Percentiles rank a stretch among this genome's conserved stretches.
phyloP scores from a whole-genome alignment of 2,329 filamentous ascomycete genomes.

The Aspergillus fijiensis region DNA sequence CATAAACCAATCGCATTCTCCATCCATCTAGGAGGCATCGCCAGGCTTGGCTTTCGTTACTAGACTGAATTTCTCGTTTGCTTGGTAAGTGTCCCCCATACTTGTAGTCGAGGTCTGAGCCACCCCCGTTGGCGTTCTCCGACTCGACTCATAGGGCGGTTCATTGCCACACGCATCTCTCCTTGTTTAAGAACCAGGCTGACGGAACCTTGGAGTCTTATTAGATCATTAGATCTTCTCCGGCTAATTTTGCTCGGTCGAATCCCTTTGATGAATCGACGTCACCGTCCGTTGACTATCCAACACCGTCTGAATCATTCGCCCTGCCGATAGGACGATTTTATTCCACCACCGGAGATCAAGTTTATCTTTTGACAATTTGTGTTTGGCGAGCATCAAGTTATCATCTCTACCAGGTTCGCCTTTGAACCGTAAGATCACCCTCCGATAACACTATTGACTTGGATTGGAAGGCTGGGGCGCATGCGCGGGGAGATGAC shows the following conservation, averaged over 20 bases:
- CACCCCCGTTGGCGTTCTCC: background rate
- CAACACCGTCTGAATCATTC: background rate
- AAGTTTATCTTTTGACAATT: background rate
- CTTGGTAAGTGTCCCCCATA: slow-evolving; percentile 3
- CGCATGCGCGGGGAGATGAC: slow-evolving; percentile 45
- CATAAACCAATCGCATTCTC: slow-evolving; percentile 4
- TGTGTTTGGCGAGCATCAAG: background rate
- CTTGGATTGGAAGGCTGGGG: slow-evolving; percentile 14
- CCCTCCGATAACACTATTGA: slow-evolving; percentile 14
- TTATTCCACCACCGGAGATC: background rate
- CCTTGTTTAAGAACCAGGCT: background rate
- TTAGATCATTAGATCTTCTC: background rate
- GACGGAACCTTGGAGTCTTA: background rate
- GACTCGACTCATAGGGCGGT: slow-evolving; percentile 1
- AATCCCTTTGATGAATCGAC: slow-evolving; percentile 4
- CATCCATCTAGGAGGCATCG: background rate
- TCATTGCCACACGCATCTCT: background rate
- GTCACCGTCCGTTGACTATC: background rate
- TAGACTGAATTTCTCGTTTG: background rate
- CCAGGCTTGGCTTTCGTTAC: background rate
- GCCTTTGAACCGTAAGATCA: slow-evolving; percentile 22
- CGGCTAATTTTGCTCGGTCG: background rate
- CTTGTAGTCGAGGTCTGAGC: slow-evolving; percentile 6
- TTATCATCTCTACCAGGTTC: slow-evolving; percentile 4
- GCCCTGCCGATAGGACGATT: background rate